Evolutionary conservation across 495 filamentous ascomycete genomes (phyloP).

Genomic region (Penicillium crystallinum): DNA sequence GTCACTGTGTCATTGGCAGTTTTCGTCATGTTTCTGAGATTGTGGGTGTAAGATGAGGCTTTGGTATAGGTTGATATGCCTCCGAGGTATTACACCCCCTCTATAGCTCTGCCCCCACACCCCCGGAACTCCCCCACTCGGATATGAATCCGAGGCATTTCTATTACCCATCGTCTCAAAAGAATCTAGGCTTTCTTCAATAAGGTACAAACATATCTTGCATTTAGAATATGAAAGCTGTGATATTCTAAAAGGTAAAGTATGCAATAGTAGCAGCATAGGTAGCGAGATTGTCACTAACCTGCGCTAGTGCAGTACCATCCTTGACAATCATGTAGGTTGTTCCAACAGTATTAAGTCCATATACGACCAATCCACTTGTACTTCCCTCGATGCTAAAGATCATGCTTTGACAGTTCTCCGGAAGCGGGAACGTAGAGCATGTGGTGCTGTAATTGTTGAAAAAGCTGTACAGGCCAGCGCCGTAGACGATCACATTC

Average conservation of each 20-base stretch:
- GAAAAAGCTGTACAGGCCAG: constrained; percentile 75
- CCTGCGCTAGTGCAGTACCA: constrained; percentile 44
- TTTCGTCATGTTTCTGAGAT: constrained; percentile 3
- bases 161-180: no score
- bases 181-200: no score
- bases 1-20: constrained; percentile 3
- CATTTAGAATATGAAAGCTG: no score
- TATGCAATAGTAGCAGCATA: constrained; percentile 51
- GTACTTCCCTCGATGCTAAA: constrained; percentile 48
- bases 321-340: constrained; percentile 44
- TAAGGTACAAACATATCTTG: no score
- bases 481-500: constrained; percentile 61
- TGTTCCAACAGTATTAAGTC: constrained; percentile 47
- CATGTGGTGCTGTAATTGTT: constrained; percentile 49
- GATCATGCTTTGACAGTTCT: constrained; percentile 57
- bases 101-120: no score
- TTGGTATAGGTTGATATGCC: no score
- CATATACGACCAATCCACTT: constrained; percentile 36
- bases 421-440: constrained; percentile 41
- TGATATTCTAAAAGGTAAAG: constrained; percentile 27
- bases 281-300: constrained; percentile 50
- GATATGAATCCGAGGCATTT: no score
- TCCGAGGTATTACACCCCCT: no score
- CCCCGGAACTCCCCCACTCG: no score
- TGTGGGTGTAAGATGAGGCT: not conserved